Evolutionary conservation across 352 stramenopile species (phyloP).

Genomic region (Phytophthora fragariaefolia): DNA sequence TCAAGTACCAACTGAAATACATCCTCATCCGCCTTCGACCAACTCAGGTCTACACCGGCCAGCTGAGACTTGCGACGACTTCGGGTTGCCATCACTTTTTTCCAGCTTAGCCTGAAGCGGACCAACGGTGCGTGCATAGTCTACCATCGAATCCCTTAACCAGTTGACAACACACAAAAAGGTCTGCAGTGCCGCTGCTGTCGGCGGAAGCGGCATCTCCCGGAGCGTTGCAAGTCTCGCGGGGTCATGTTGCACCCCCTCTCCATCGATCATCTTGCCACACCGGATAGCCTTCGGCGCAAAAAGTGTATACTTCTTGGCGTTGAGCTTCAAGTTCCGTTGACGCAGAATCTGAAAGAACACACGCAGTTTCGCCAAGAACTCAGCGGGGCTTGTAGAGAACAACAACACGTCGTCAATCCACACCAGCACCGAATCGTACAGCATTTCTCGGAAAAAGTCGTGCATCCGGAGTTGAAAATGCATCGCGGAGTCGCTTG

Average conservation of each 20-base stretch:
- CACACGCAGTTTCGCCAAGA: no score
- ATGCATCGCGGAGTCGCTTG: no score
- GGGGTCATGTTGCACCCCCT: conserved; percentile 7
- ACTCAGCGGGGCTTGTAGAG: no score
- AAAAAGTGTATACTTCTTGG: not conserved
- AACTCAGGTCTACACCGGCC: conserved; percentile 1
- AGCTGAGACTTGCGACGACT: not conserved
- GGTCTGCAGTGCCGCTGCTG: conserved; percentile 9
- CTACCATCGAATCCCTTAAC: conserved; percentile 9
- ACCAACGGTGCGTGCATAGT: not conserved
- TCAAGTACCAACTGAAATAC: not conserved
- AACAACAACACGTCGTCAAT: no score
- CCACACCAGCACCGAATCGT: no score
- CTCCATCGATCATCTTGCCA: conserved; percentile 12
- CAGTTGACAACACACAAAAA: conserved; percentile 14
- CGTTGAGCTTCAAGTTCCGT: not conserved
- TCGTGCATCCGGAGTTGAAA: no score
- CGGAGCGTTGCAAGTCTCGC: not conserved
- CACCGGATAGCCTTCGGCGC: not conserved
- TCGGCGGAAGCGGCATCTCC: conserved; percentile 11
- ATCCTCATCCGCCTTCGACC: not conserved
- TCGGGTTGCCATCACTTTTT: not conserved
- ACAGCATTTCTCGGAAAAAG: no score
- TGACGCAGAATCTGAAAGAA: conserved; percentile 5
- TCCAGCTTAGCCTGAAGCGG: conserved; percentile 8